Percentiles rank a stretch among this genome's conserved stretches.
Conservation (phyloP, 208 protist species). For the Vickermania ingenoplastis region DNA sequence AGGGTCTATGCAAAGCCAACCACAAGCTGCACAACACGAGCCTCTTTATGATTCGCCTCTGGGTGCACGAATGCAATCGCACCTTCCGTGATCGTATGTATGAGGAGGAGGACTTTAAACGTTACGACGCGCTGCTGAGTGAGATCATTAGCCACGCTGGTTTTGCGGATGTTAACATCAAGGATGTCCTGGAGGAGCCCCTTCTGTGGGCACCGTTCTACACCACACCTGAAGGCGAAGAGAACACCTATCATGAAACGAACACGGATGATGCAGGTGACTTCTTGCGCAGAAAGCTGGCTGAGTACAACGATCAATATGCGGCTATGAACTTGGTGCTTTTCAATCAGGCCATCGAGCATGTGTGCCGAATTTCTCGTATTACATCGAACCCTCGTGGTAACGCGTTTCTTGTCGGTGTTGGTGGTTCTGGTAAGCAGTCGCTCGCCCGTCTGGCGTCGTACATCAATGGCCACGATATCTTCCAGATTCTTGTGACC, state of each 20-base stretch:
- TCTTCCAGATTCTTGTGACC: conserved; percentile 97
- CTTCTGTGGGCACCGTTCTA: conserved; percentile 93
- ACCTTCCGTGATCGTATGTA: conserved; percentile 96
- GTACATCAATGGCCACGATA: conserved; percentile 96
- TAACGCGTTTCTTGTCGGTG: conserved; percentile 94
- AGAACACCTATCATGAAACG: conserved; percentile 88
- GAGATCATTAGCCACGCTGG: conserved; percentile 78
- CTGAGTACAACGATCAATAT: conserved; percentile 95
- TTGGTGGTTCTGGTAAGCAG: conserved; percentile 92
- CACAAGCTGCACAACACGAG: conserved; percentile 78
- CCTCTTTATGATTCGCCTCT: conserved; percentile 87
- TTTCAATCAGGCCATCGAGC: conserved; percentile 97
- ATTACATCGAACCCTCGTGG: conserved; percentile 93
- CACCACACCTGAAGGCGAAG: conserved; percentile 76
- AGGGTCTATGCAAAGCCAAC: conserved; percentile 88
- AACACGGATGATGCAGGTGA: conserved; percentile 65
- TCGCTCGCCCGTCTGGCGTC: conserved; percentile 92
- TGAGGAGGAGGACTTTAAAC: conserved; percentile 81
- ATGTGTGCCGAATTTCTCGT: conserved; percentile 94
- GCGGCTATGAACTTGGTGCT: conserved; percentile 96
- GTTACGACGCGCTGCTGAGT: conserved; percentile 84
- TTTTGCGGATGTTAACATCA: conserved; percentile 74
- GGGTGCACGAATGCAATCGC: conserved; percentile 94
- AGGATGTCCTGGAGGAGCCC: conserved; percentile 82
- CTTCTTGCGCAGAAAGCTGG: conserved; percentile 87